Evolutionary conservation across 108 stramenopile species (phyloP).

Genomic region (Cyclostephanos tholiformis): DNA sequence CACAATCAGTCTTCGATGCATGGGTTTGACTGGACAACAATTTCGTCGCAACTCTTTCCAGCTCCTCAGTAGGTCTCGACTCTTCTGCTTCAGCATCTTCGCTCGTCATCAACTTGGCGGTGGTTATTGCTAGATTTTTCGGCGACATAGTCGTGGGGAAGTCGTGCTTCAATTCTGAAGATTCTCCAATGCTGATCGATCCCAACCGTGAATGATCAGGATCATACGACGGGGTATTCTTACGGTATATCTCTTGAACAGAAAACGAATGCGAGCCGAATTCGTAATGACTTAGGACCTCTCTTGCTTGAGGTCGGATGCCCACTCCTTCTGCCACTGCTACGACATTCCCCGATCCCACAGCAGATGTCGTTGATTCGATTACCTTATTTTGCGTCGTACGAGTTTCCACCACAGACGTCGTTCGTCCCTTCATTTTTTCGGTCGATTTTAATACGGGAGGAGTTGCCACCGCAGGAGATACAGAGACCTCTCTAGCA

Average conservation of each 20-base stretch:
- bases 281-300: constrained; percentile 14
- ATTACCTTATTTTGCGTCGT: background rate
- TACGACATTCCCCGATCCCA: background rate
- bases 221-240: background rate
- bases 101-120: background rate
- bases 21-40: background rate
- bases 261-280: constrained; percentile 39
- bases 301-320: constrained; percentile 30
- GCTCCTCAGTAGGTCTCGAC: background rate
- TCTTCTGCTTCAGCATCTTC: background rate
- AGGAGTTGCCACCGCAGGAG: constrained; percentile 2
- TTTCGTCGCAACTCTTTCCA: background rate
- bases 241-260: constrained; percentile 19
- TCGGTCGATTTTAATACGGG: background rate
- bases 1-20: background rate
- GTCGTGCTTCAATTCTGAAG: background rate
- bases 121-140: background rate
- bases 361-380: background rate
- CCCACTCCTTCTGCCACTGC: background rate
- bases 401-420: background rate
- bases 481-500: constrained; percentile 17
- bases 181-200: background rate
- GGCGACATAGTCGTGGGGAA: background rate
- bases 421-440: background rate
- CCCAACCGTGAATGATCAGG: background rate